phyloP scores from a whole-genome alignment of 257 asterid species.

The Ophiorrhiza pumila region DNA sequence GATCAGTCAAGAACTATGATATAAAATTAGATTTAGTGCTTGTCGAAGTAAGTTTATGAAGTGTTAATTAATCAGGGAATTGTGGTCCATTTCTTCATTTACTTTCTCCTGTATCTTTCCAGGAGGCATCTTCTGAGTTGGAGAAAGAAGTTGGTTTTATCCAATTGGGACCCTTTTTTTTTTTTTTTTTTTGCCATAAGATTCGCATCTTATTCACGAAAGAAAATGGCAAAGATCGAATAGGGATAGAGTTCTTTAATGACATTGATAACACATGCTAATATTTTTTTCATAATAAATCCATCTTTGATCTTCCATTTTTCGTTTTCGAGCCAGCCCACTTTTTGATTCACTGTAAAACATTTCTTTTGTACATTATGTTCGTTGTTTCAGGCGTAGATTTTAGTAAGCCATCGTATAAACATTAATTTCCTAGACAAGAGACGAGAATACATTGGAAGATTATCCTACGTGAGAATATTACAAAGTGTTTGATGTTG shows the following conservation, averaged over 20 bases:
- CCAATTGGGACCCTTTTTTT: constrained; percentile 60
- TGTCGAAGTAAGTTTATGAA: not conserved
- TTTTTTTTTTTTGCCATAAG: constrained; percentile 18
- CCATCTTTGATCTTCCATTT: not conserved
- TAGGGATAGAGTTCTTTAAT: constrained; percentile 35
- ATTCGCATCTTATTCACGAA: constrained; percentile 41
- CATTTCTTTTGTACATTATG: too few relatives aligned
- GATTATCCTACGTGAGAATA: too few relatives aligned
- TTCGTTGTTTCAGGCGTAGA: too few relatives aligned
- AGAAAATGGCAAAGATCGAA: constrained; percentile 21
- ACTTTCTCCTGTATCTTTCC: constrained; percentile 36
- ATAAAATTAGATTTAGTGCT: too few relatives aligned
- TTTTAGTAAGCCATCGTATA: too few relatives aligned
- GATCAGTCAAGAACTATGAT: too few relatives aligned
- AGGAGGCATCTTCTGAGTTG: constrained; percentile 60
- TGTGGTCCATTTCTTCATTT: constrained; percentile 35
- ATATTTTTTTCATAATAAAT: not conserved
- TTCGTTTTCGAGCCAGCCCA: not conserved
- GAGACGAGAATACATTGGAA: too few relatives aligned
- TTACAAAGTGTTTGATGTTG: too few relatives aligned
- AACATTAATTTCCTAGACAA: too few relatives aligned
- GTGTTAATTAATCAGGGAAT: not conserved
- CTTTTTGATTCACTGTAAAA: not conserved
- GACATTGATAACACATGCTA: constrained; percentile 22
- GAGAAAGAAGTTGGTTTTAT: constrained; percentile 63